phyloP scores from a whole-genome alignment of 257 asterid genomes.

The Anisodus tanguticus region DNA sequence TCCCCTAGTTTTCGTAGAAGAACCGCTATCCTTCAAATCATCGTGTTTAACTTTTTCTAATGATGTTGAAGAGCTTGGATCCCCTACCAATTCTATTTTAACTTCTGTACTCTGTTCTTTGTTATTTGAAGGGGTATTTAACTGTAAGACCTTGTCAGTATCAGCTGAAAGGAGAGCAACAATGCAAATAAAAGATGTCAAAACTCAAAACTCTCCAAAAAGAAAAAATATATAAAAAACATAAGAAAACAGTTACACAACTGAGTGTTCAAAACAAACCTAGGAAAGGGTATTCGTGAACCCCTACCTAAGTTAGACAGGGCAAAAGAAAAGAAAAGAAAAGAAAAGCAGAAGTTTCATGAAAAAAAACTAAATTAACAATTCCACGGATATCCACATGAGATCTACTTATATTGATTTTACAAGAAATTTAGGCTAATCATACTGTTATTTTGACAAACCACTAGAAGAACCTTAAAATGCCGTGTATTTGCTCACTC shows the following conservation, averaged over 20 bases:
- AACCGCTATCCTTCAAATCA: slow-evolving; percentile 43
- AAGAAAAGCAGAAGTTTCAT: background rate
- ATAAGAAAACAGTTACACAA: slow-evolving; percentile 8
- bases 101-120: slow-evolving; percentile 42
- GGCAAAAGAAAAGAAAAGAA: background rate
- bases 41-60: slow-evolving; percentile 45
- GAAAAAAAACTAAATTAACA: background rate
- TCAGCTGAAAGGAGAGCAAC: slow-evolving; percentile 34
- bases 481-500: background rate
- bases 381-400: background rate
- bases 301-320: background rate
- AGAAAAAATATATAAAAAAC: background rate
- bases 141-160: slow-evolving; percentile 33
- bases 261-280: background rate
- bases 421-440: background rate
- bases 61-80: slow-evolving; percentile 51
- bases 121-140: slow-evolving; percentile 43
- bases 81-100: slow-evolving; percentile 45
- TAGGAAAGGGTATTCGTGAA: slow-evolving; percentile 5
- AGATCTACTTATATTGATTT: background rate
- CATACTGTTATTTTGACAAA: background rate
- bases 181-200: slow-evolving; percentile 32
- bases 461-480: slow-evolving; percentile 9
- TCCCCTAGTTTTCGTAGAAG: slow-evolving; percentile 47
- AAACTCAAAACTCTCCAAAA: slow-evolving; percentile 33